Conservation (phyloP, 768 basidiomycete genomes). For the Boletus reticuloceps region DNA sequence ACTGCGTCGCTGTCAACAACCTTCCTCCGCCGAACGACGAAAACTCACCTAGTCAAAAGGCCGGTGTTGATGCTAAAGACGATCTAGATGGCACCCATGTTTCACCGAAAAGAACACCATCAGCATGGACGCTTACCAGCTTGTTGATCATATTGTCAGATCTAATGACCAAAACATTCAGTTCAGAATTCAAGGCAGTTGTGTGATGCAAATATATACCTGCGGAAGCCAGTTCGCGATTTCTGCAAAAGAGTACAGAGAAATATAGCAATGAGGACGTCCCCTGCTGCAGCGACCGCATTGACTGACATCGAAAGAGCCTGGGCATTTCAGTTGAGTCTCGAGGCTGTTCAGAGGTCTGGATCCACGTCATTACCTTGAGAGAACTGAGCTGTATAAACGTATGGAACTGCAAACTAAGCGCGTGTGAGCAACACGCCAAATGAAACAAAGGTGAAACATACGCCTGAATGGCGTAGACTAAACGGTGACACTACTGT, state of each 20-base stretch:
- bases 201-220: slow-evolving; percentile 19
- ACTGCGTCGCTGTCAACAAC: slow-evolving; percentile 20
- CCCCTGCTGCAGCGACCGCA: slow-evolving; percentile 49
- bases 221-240: slow-evolving; percentile 53
- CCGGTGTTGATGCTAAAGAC: slow-evolving; percentile 51
- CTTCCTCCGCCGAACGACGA: too few species aligned
- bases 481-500: slow-evolving; percentile 21
- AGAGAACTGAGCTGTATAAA: slow-evolving; percentile 46
- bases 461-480: slow-evolving; percentile 37
- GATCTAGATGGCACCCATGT: slow-evolving; percentile 31
- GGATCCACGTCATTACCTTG: slow-evolving; percentile 34
- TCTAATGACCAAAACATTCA: slow-evolving; percentile 2
- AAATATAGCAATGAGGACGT: slow-evolving; percentile 49
- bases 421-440: slow-evolving; percentile 2
- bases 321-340: slow-evolving; percentile 8
- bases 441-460: slow-evolving; percentile 11
- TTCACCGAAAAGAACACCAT: background rate
- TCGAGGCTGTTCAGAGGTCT: background rate
- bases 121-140: slow-evolving; percentile 24
- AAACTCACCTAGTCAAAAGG: slow-evolving; percentile 26
- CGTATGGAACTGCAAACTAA: slow-evolving; percentile 41
- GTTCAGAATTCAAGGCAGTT: background rate
- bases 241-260: slow-evolving; percentile 47
- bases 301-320: slow-evolving; percentile 54
- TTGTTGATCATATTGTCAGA: slow-evolving; percentile 59